Evolutionary conservation across 768 basidiomycete genomes (phyloP).

Genomic region (Clathrus columnatus): DNA sequence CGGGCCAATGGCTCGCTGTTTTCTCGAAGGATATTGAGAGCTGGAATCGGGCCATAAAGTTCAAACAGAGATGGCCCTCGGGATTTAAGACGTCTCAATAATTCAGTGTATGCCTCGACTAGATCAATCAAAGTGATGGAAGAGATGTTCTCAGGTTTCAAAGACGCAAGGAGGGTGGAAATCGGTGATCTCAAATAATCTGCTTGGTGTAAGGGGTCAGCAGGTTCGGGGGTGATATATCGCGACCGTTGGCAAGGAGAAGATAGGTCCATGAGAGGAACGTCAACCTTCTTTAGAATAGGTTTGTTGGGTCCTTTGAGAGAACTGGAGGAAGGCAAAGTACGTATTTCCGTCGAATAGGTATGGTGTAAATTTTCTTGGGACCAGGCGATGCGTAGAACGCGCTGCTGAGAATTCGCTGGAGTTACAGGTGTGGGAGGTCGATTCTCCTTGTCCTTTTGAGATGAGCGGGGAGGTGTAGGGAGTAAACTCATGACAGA

Average conservation of each 20-base stretch:
- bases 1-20: slow-evolving; percentile 42
- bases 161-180: slow-evolving; percentile 40
- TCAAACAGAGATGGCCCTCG: slow-evolving; percentile 52
- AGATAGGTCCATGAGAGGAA: slow-evolving; percentile 25
- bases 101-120: slow-evolving; percentile 65
- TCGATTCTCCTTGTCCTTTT: slow-evolving; percentile 45
- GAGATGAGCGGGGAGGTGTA: slow-evolving; percentile 54
- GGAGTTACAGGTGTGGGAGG: slow-evolving; percentile 17
- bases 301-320: slow-evolving; percentile 47
- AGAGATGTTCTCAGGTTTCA: slow-evolving; percentile 8
- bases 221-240: slow-evolving; percentile 71
- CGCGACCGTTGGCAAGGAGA: slow-evolving; percentile 40
- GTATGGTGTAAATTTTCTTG: slow-evolving; percentile 39
- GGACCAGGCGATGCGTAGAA: slow-evolving; percentile 43
- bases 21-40: slow-evolving; percentile 53
- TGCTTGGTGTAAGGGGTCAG: slow-evolving; percentile 53
- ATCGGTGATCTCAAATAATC: slow-evolving; percentile 62
- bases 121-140: slow-evolving; percentile 45
- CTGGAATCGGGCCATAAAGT: slow-evolving; percentile 36
- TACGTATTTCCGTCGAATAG: slow-evolving; percentile 8
- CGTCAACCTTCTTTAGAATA: slow-evolving; percentile 54
- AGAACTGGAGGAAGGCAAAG: slow-evolving; percentile 15
- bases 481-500: slow-evolving; percentile 36
- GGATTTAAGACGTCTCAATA: slow-evolving; percentile 42
- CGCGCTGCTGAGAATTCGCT: slow-evolving; percentile 14